phyloP scores from a whole-genome alignment of 148 eudicot species.

The Amaranthus cruentus region DNA sequence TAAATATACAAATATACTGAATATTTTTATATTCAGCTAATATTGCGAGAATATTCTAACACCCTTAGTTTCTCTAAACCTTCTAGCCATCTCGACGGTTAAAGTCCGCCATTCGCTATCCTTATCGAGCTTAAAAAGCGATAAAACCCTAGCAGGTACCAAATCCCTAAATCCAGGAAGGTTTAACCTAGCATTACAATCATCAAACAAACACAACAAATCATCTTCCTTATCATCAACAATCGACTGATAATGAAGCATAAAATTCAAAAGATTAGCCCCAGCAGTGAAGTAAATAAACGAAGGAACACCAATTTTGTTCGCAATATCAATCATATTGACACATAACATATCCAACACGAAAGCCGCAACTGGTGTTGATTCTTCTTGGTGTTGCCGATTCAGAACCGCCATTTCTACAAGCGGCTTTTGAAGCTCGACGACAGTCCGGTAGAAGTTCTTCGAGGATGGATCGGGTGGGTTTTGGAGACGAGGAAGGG shows the following conservation, averaged over 20 bases:
- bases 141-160: slow-evolving; percentile 7
- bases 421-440: slow-evolving; percentile 27
- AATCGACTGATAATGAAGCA: slow-evolving; percentile 6
- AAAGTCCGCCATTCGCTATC: slow-evolving; percentile 12
- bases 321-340: slow-evolving; percentile 25
- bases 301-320: slow-evolving; percentile 27
- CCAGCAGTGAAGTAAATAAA: slow-evolving; percentile 32
- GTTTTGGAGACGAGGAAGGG: slow-evolving; percentile 13
- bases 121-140: slow-evolving; percentile 10
- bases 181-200: slow-evolving; percentile 1
- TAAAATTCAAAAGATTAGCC: slow-evolving; percentile 10
- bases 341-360: slow-evolving; percentile 37
- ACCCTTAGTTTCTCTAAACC: slow-evolving; percentile 35
- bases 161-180: slow-evolving; percentile 27
- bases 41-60: no score
- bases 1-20: no score
- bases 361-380: slow-evolving; percentile 19
- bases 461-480: background rate
- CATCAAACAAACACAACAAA: background rate
- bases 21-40: no score
- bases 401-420: slow-evolving; percentile 16
- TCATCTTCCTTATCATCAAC: slow-evolving; percentile 8
- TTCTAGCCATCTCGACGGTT: background rate
- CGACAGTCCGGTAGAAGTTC: background rate
- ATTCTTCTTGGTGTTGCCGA: background rate